These are phyloP conservation scores for Fomes fomentarius DNA, from an alignment of 1,284 basidiomycete genomes.

Conservation along the genomic window DNA sequence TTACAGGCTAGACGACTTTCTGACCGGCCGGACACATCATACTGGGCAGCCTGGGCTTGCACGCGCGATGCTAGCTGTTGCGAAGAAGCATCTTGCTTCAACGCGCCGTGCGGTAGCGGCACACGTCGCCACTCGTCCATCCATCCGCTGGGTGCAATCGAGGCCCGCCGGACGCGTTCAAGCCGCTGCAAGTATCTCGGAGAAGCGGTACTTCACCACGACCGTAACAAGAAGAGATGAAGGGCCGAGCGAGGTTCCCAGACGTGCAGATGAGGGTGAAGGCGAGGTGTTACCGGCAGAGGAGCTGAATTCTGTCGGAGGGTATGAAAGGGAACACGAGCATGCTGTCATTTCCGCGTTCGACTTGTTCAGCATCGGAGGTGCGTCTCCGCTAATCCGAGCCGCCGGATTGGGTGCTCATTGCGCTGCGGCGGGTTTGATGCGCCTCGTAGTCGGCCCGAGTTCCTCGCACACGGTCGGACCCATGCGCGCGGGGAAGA, in stretches of 20 bases:
- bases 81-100: neutral
- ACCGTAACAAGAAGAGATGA: slow-evolving; percentile 9
- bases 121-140: neutral
- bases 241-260: neutral
- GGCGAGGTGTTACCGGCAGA: slow-evolving; percentile 26
- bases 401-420: slow-evolving; percentile 9
- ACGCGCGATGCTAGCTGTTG: slow-evolving; percentile 2
- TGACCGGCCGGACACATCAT: too few species aligned
- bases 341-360: slow-evolving; percentile 95
- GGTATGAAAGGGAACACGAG: slow-evolving; percentile 49
- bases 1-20: too few species aligned
- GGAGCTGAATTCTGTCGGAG: slow-evolving; percentile 24
- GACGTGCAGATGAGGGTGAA: slow-evolving; percentile 1
- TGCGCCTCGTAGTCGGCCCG: slow-evolving; percentile 50
- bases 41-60: neutral
- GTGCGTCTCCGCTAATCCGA: slow-evolving; percentile 39
- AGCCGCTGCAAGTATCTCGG: neutral
- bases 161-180: neutral
- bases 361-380: slow-evolving; percentile 93
- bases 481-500: slow-evolving; percentile 90
- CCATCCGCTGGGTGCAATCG: neutral
- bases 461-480: slow-evolving; percentile 80
- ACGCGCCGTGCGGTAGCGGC: neutral
- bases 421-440: slow-evolving; percentile 1
- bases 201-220: slow-evolving; percentile 6